phyloP scores from a whole-genome alignment of 306 rosid genomes.

The Mimosa bimucronata region DNA sequence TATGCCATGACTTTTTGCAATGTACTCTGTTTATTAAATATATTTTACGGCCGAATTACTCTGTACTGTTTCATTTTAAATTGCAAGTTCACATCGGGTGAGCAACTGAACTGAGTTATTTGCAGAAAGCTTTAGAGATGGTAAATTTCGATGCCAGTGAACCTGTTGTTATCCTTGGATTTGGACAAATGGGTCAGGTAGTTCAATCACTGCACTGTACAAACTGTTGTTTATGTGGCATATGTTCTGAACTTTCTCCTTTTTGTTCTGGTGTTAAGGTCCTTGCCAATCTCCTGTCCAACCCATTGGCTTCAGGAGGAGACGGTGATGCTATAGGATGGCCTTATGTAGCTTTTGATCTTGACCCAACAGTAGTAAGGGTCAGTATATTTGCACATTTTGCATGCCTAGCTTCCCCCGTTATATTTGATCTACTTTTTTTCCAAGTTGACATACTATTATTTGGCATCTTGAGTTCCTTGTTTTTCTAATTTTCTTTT shows the following conservation, averaged over 20 bases:
- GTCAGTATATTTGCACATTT: conserved; percentile 47
- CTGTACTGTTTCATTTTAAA: conserved; percentile 29
- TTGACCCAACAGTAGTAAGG: conserved; percentile 83
- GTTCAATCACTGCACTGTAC: conserved; percentile 27
- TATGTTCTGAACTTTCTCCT: conserved; percentile 34
- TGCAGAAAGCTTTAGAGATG: conserved; percentile 65
- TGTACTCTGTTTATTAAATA: conserved; percentile 8
- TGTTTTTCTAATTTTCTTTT: neutral
- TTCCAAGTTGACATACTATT: neutral
- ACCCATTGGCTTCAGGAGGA: conserved; percentile 79
- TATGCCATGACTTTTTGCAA: neutral
- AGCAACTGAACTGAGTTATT: conserved; percentile 27
- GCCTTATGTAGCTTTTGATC: conserved; percentile 88
- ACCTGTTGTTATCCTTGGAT: conserved; percentile 92
- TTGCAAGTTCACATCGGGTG: conserved; percentile 36
- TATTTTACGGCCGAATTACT: conserved; percentile 17
- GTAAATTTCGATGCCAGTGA: conserved; percentile 67
- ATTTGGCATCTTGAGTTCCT: conserved; percentile 10
- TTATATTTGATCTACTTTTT: neutral
- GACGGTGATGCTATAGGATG: conserved; percentile 64
- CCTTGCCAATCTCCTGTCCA: conserved; percentile 87
- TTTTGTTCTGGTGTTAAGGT: conserved; percentile 65
- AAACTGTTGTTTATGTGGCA: conserved; percentile 32
- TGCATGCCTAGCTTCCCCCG: too few species aligned
- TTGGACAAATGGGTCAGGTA: conserved; percentile 99